Evolutionary conservation across 2,329 filamentous ascomycete species (phyloP), one percentile per base, ranked within the genome.

Genomic region (Thielaviopsis populi): DNA sequence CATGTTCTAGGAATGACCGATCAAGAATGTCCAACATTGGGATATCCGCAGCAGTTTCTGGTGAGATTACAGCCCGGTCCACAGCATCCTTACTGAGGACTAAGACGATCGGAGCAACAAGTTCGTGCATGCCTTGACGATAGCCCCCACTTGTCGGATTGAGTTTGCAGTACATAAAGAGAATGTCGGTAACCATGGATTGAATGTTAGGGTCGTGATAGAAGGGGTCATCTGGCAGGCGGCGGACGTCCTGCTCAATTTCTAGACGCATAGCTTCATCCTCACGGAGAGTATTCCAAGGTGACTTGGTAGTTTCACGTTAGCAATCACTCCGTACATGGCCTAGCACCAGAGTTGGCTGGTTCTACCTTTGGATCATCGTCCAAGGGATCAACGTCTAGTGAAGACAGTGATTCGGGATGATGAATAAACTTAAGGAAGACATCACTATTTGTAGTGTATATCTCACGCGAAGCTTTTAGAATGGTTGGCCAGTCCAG

Each of bases 81-180:
- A 71, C 69, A 6, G 91, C 87, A 75, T 99, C 94, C 69, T 86
- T 80, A 69, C 91, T 84, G 5, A 97, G 77, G 1, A 90, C 88
- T 80, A 90, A 90, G 6, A 96, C 77, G 43, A 99, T 84, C 0
- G 94, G 91, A 0, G 94, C 94, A 15, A 97, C 79, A 53, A 99
- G 78, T 74, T 99, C 94, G 72, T 99, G 94, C 92, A 99, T 99
- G 11, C 94, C 94, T 75, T 99, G 94, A n/a, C 94, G 84, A 72
- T 99, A 99, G 19, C 84, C 91, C 17, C 90, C 90, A 63, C 90
- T 80, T 68, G 87, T 84, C 1, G 89, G 89, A 70, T 97, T 89
- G 62, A 95, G 81, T 74, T 96, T 97, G 76, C 91, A 94, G 75
- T 91, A 97, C 68, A 99, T 82, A 74, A 97, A 99, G 41, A 99